Evolutionary conservation across 768 basidiomycete species (phyloP), one percentile per base, ranked within the genome.

Genomic region (Crassisporium funariophilum): DNA sequence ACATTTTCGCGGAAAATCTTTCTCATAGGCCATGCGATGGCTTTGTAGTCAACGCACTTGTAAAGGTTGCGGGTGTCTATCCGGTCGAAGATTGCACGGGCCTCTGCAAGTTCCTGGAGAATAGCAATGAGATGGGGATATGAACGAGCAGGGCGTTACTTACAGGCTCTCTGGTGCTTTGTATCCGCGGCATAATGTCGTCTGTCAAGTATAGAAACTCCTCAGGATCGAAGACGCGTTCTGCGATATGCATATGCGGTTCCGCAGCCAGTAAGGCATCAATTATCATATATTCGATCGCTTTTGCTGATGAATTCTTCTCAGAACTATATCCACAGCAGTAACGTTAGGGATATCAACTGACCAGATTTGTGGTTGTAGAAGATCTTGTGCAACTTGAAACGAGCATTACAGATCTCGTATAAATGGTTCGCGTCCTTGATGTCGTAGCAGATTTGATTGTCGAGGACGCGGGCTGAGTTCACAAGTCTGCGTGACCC

Each of bases 271-370:
- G 65, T 4, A 93, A 73, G 0, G 77, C 87, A 54, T 92, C 90
- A 11, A 89, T 74, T n/a, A 92, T 70, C 91, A 92, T 92, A 57
- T 84, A 79, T 61, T 91, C 91, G 41, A 91, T 84, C 0, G 87
- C 82, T 54, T 78, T 86, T 3, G 87, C 88, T 87, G 59, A 35
- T 19, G 49, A 16, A 19, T n/a, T n/a, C n/a, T n/a, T n/a, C n/a
- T n/a, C n/a, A 31, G 11, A 5, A n/a, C 29, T 31, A 31, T 31
- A 31, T 31, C 10, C 3, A 10, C 29, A 31, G n/a, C n/a, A 3
- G 2, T 11, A 5, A 31, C n/a, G 29, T 2, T 11, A 31, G n/a
- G 29, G 22, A 19, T 36, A 21, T 7, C 15, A 11, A 27, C 74
- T 16, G 47, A 82, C 82, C 83, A 1, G 86, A 81, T 61, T 91